Base-by-base conservation (phyloP, 176 grass and related monocot species). In the Avena sativa region DNA sequence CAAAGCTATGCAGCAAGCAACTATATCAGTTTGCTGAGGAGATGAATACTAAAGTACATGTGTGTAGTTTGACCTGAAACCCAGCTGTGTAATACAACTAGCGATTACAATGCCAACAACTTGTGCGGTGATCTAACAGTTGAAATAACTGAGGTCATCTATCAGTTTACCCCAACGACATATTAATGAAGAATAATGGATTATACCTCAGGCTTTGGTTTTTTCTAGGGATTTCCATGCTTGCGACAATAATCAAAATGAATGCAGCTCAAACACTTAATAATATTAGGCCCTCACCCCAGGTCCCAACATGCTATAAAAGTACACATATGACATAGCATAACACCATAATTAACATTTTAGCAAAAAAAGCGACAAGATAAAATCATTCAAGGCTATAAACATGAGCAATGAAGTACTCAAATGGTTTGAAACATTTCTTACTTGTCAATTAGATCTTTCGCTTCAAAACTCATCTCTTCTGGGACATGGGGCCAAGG, bases 391-490 rank as follows among this genome's bases (percentile, higher is more conserved):
- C 19, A 77, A 67, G 5, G 60, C 12, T 61, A 58, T 87, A 85
- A 84, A 84, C 17, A 59, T 59, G 78, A 78, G 56, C 53, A 84
- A 80, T 38, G 63, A 44, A 74, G 61, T 71, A 60, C 61, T 48
- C 43, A 78, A 71, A 85, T 56, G 53, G 12, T 82, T 79, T 47
- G 34, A 53, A 78, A n/a, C 34, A 78, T 84, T 88, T 90, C 94
- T 88, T 99, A 99, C 97, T 88, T 94, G 86, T 97, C 91, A 90
- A 99, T 99, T 81, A 99, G 92, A 97, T 97, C 92, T 30, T 74
- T 85, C 26, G 94, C 86, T 90, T 99, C 92, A 38, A 86, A 81
- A 79, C 97, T 97, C 87, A 99, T 99, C 85, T 97, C 97, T 74
- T 97, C 85, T 79, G 97, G 94, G 68, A 93, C 91, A 91, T 77